Evolutionary conservation across 202 grass and related monocot genomes (phyloP), one percentile per base, ranked within the genome.

Genomic region (Zizania palustris): DNA sequence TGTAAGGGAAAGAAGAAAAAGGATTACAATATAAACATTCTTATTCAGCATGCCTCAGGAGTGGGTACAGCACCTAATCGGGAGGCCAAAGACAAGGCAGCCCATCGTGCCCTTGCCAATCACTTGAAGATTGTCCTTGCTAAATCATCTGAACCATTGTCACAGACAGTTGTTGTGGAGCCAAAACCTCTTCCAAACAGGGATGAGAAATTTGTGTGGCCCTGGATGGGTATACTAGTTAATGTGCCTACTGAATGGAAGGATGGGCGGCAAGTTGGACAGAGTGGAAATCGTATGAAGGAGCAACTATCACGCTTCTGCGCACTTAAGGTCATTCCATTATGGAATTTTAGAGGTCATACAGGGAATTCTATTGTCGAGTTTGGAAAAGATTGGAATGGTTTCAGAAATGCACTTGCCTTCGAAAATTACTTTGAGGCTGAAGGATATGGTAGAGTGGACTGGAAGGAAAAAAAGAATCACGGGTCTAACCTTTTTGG

Each of bases 201-300:
- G 76, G 80, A 97, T 28, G 93, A 97, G 54, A 87, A 91, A 50
- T 93, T 91, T 81, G 93, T 93, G 73, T 97, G 88, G 83, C 93
- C 93, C 5, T 93, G 93, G 93, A 97, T 89, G 81, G 93, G 90
- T 0, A 8, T 97, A 35, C 57, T 97, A 12, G 72, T 89, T 54
- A 97, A 97, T 54, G 88, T 91, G 35, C 90, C 88, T 58, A 93
- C 85, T 63, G 90, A 89, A 40, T 87, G 78, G 78, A 86, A 77
- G 84, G 72, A 76, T 71, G 72, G 84, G 2, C 78, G 72, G 16
- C 84, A 86, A 45, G 51, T 86, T 59, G 84, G 84, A 65, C 78
- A 71, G 36, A 86, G 84, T 65, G 84, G 84, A 71, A 86, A 35
- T 65, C 58, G 65, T 71, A 58, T 86, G 65, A 86, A 86, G 72